A percentile compares a stretch with the other conserved stretches of the same genome.
These are phyloP conservation scores for Solanum aculeatissimum DNA, from an alignment of 305 asterid genomes.

Conservation along the genomic window DNA sequence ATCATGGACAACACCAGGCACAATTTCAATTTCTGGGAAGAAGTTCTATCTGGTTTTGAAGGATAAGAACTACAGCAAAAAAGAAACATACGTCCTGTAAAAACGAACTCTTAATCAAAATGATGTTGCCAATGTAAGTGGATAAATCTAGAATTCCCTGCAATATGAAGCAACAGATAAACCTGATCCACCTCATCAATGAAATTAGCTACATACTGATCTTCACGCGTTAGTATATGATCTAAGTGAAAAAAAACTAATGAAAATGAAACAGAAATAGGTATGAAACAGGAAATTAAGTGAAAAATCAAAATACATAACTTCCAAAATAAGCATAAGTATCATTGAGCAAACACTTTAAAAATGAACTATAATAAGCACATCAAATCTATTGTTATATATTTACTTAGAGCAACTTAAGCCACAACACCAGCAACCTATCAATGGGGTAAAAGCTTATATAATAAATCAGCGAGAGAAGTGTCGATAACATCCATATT, in stretches of 20 bases:
- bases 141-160: background rate
- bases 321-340: background rate
- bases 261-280: too few species aligned
- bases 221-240: slow-evolving; percentile 56
- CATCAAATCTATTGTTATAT: background rate
- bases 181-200: slow-evolving; percentile 34
- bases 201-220: slow-evolving; percentile 41
- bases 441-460: background rate
- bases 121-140: background rate
- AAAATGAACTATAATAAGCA: background rate
- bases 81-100: slow-evolving; percentile 25
- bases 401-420: background rate
- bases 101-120: background rate
- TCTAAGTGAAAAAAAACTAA: slow-evolving; percentile 31
- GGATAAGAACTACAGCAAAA: slow-evolving; percentile 21
- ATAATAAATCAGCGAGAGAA: too few species aligned
- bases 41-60: too few species aligned
- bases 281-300: too few species aligned
- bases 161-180: background rate
- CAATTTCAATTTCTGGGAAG: slow-evolving; percentile 29
- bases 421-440: background rate
- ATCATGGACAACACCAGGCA: slow-evolving; percentile 40
- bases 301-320: background rate
- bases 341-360: background rate
- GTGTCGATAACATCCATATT: too few species aligned